Evolutionary conservation across 495 filamentous ascomycete genomes (phyloP), one percentile per base, ranked within the genome.

Genomic region (Penicillium robsamsonii): DNA sequence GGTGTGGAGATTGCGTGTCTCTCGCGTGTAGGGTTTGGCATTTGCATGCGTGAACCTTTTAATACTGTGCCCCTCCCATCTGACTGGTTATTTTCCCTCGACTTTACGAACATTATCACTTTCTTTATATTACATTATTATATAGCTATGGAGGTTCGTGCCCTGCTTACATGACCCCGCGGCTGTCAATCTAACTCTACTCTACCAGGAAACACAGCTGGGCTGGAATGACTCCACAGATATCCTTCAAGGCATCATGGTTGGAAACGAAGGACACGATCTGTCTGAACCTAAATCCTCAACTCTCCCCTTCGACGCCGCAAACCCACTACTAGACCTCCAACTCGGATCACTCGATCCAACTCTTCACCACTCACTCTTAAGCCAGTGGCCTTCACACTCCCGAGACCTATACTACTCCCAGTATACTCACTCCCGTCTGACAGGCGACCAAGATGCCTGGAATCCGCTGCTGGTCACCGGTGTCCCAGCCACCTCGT

Each of bases 391-490:
- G 57, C 53, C 63, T 12, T 64, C 72, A 6, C 48, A 53, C 4
- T 41, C 65, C 0, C 63, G 63, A 35, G 57, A 56, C 15, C 50
- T 66, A 1, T 69, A 72, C 35, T 66, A 60, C 31, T 38, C 61
- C 13, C 53, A 62, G 4, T 70, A 72, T 50, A 52, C 53, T n/a
- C 50, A 60, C 12, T 27, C 72, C 20, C 67, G 70, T 11, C 55
- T 69, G 12, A 42, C 57, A 12, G 52, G 56, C 18, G 55, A 65
- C n/a, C 71, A 72, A 48, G 73, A 76, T 58, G 70, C 67, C 0
- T 76, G 73, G 73, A 75, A 59, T 37, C 72, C 73, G 30, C 55
- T 76, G 20, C 69, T 70, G 48, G 59, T 69, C 48, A 70, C 73
- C 5, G 71, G 71, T 13, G 63, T 75, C 10, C 67, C 70, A 0